Percentiles rank a stretch among this genome's conserved stretches.
These are phyloP conservation scores for Stereocaulon alpinum DNA, from an alignment of 495 filamentous ascomycete species.

Conservation along the genomic window DNA sequence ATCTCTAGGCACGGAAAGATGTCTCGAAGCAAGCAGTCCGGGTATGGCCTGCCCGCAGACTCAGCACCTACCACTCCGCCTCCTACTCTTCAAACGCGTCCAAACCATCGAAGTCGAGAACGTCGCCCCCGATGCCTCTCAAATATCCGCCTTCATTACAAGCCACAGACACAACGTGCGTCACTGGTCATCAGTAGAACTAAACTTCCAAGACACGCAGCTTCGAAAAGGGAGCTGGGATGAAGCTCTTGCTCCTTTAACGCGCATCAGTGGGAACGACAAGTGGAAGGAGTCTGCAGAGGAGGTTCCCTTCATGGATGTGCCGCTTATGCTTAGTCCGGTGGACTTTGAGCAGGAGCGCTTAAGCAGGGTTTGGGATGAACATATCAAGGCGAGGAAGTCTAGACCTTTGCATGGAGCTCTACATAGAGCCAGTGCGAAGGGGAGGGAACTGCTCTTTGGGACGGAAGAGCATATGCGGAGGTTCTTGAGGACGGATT, in stretches of 20 bases:
- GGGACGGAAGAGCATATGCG: constrained; percentile 36
- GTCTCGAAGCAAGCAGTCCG: constrained; percentile 34
- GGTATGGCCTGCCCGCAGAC: constrained; percentile 20
- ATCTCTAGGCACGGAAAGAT: constrained; percentile 50
- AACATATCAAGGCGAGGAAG: constrained; percentile 13
- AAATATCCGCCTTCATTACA: constrained; percentile 51
- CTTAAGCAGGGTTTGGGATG: constrained; percentile 19
- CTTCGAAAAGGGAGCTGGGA: constrained; percentile 63
- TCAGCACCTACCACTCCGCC: constrained; percentile 39
- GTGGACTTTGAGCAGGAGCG: constrained; percentile 20
- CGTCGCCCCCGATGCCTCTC: constrained; percentile 51
- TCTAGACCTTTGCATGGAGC: constrained; percentile 17
- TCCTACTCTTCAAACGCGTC: constrained; percentile 48
- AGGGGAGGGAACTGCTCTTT: constrained; percentile 29
- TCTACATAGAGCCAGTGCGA: constrained; percentile 24
- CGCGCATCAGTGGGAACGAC: constrained; percentile 41
- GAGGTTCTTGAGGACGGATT: constrained; percentile 28
- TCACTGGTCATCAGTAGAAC: constrained; percentile 44
- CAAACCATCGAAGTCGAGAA: constrained; percentile 57
- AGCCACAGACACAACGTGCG: constrained; percentile 41
- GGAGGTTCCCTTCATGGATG: constrained; percentile 26
- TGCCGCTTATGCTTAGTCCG: constrained; percentile 29
- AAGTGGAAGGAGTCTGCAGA: constrained; percentile 41
- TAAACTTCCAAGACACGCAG: constrained; percentile 60
- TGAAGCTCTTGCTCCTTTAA: constrained; percentile 58